These are phyloP conservation scores for Sphenostylis stenocarpa DNA, from an alignment of 306 rosid species.

Conservation along the genomic window DNA sequence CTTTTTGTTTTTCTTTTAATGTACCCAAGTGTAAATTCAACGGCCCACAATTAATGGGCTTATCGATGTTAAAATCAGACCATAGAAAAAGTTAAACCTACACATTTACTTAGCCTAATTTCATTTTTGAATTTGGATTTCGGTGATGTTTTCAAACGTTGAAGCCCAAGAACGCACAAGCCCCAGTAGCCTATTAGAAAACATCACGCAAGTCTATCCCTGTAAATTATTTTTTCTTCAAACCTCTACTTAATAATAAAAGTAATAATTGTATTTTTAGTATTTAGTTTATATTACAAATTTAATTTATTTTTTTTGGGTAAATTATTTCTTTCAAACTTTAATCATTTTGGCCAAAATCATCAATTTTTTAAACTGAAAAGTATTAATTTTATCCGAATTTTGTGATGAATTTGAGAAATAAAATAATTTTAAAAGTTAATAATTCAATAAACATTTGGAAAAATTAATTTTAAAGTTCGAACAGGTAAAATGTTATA, in stretches of 20 bases:
- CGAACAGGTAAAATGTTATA: no score
- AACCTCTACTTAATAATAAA: background rate
- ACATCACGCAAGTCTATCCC: background rate
- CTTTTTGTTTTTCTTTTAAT: no score
- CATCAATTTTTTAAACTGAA: background rate
- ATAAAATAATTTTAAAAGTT: background rate
- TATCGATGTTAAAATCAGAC: no score
- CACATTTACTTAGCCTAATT: no score
- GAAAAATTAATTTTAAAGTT: no score
- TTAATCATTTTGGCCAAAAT: background rate
- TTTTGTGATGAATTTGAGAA: background rate
- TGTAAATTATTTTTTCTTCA: background rate
- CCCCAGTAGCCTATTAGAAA: background rate
- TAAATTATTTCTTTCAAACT: background rate
- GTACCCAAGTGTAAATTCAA: no score
- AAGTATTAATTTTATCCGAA: background rate
- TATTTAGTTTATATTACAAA: background rate
- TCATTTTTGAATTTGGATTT: no score
- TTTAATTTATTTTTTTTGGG: background rate
- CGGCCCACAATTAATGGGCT: no score
- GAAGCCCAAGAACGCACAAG: background rate
- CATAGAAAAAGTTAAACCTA: no score
- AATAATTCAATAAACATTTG: no score
- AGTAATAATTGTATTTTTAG: background rate
- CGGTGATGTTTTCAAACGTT: no score